Conservation (phyloP, 371 early-diverging fungal species). For the Mucor velutinosus region DNA sequence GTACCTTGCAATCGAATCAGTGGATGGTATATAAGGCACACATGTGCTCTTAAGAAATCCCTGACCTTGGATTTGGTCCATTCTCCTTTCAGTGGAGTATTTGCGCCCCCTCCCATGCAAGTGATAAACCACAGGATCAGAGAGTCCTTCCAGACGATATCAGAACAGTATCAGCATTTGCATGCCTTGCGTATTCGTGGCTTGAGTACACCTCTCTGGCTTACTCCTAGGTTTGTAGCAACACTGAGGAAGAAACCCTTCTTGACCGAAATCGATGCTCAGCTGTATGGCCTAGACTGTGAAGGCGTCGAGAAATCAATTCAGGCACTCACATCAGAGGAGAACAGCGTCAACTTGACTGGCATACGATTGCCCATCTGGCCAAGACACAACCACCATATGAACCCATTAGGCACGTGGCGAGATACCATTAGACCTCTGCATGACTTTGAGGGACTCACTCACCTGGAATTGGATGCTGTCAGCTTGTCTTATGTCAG, state of each 20-base stretch:
- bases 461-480: constrained; percentile 2
- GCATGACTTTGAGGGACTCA: neutral
- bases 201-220: neutral
- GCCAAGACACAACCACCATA: neutral
- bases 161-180: neutral
- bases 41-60: no score
- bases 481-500: constrained; percentile 1
- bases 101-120: neutral
- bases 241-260: neutral
- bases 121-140: neutral
- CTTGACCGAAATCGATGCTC: neutral
- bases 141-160: neutral
- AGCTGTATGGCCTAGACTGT: neutral
- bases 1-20: neutral
- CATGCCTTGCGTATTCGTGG: neutral
- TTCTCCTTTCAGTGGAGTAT: neutral
- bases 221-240: neutral
- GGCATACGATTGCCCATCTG: neutral
- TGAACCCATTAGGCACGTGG: neutral
- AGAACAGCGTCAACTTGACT: neutral
- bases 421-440: neutral
- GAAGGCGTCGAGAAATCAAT: neutral
- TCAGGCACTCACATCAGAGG: neutral
- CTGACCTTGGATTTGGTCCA: neutral
- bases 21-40: neutral